A percentile compares a stretch with the other conserved stretches of the same genome.
Conservation (phyloP, 306 rosid species). For the Gillenia trifoliata region DNA sequence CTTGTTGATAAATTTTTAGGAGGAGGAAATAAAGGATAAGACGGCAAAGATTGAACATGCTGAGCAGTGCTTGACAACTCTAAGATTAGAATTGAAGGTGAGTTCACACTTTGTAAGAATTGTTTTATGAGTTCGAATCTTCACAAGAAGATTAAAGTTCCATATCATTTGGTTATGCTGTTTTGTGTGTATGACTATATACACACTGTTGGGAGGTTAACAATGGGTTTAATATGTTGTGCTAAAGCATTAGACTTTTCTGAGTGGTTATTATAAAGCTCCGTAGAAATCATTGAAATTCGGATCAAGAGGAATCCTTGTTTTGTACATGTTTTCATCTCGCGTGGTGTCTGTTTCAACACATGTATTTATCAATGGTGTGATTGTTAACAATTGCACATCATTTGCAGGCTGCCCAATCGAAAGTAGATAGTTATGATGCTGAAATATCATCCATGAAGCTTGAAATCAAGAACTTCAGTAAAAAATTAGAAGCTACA, state of each 20-base stretch:
- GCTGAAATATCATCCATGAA: slow-evolving; percentile 54
- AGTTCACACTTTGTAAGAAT: slow-evolving; percentile 8
- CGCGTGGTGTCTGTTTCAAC: not conserved
- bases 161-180: not conserved
- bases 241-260: not conserved
- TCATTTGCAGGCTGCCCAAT: slow-evolving; percentile 73
- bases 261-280: not conserved
- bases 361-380: not conserved
- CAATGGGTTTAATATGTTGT: not conserved
- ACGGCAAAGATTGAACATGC: slow-evolving; percentile 60
- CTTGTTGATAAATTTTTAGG: slow-evolving; percentile 50
- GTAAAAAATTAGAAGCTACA: slow-evolving; percentile 51
- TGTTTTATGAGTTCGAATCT: not conserved
- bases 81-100: slow-evolving; percentile 77
- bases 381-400: not conserved
- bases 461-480: slow-evolving; percentile 60
- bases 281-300: not conserved
- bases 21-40: slow-evolving; percentile 71
- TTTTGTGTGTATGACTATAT: not conserved
- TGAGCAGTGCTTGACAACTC: slow-evolving; percentile 75
- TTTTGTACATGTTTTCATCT: not conserved
- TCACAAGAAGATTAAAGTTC: not conserved
- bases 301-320: not conserved
- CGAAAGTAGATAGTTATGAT: slow-evolving; percentile 72
- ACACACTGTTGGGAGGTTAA: not conserved